A percentile compares a stretch with the other conserved stretches of the same genome.
Evolutionary conservation across 2,329 filamentous ascomycete species (phyloP).

Genomic region (Sclerotinia sclerotiorum): DNA sequence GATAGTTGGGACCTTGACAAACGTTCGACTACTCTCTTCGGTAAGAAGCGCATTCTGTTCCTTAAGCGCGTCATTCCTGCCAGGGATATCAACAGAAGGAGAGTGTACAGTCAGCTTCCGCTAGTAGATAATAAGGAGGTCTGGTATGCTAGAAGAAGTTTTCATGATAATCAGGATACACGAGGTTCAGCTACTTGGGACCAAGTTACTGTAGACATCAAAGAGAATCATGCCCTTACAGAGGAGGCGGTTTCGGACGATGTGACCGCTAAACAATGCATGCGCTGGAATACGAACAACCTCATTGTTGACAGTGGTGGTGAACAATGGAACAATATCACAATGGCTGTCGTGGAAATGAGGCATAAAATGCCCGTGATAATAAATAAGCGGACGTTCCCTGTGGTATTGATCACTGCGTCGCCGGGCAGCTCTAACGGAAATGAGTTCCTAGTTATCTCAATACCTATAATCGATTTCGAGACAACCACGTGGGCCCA

Average conservation of each 20-base stretch:
- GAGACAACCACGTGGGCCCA: conserved; percentile 39
- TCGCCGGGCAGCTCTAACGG: conserved; percentile 40
- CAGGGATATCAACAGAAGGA: conserved; percentile 45
- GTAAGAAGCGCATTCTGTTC: conserved; percentile 53
- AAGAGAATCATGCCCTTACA: conserved; percentile 55
- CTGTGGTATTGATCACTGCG: conserved; percentile 62
- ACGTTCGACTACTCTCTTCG: conserved; percentile 50
- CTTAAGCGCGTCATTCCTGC: conserved; percentile 51
- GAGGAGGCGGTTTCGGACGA: conserved; percentile 44
- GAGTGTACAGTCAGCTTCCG: conserved; percentile 34
- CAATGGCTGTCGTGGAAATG: conserved; percentile 60
- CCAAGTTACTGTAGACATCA: conserved; percentile 62
- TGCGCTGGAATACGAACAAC: conserved; percentile 49
- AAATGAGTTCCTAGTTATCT: conserved; percentile 56
- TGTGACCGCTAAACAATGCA: conserved; percentile 28
- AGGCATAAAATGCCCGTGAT: conserved; percentile 59
- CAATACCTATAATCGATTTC: conserved; percentile 52
- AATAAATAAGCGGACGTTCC: conserved; percentile 62
- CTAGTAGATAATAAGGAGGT: conserved; percentile 48
- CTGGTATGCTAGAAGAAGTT: conserved; percentile 64
- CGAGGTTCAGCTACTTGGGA: conserved; percentile 59
- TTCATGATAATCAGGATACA: conserved; percentile 55
- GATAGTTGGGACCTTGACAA: conserved; percentile 52
- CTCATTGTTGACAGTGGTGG: conserved; percentile 43
- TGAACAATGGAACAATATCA: conserved; percentile 49